Evolutionary conservation across 306 rosid species (phyloP), one percentile per base, ranked within the genome.

Genomic region (Erythrophleum fordii): DNA sequence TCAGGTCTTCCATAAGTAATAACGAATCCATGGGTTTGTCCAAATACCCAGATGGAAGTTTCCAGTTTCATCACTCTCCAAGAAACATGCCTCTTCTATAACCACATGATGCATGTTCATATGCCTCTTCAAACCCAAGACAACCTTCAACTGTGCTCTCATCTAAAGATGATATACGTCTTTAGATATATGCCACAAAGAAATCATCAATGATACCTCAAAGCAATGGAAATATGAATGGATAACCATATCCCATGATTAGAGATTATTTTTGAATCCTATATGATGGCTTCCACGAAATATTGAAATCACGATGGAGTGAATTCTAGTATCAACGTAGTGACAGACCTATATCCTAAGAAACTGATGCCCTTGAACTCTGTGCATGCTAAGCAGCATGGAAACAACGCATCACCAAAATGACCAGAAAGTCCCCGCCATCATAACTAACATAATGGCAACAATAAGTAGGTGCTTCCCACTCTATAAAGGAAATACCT

Each of bases 371-470:
- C 34, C 35, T 17, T 61, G 52, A 79, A 70, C 52, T 58, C 42
- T 28, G 13, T 26, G 51, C 72, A 46, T 41, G 65, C 45, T 14
- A 31, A 74, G 37, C 25, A 51, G 37, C 45, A 53, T 66, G 3
- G 62, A 67, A 58, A 52, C 65, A 31, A 22, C 23, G 67, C 0
- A 20, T n/a, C 69, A 42, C 48, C 64, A n/a, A 44, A 11, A 55
- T 39, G 20, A 53, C 34, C 11, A 37, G 42, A 71, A 6, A 39
- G 3, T 79, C 25, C 20, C 62, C 53, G 29, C 77, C 78, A 25
- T 55, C 69, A 77, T 58, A 76, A 28, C 26, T n/a, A 46, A 58
- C 68, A 68, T 37, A 58, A 84, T 56, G 58, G 65, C 76, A 72
- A 42, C 46, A 71, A 0, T 26, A 11, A 45, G 35, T 53, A 22